These are phyloP conservation scores for Diaporthe citriasiana DNA, from an alignment of 2,329 filamentous ascomycete genomes.

Conservation along the genomic window DNA sequence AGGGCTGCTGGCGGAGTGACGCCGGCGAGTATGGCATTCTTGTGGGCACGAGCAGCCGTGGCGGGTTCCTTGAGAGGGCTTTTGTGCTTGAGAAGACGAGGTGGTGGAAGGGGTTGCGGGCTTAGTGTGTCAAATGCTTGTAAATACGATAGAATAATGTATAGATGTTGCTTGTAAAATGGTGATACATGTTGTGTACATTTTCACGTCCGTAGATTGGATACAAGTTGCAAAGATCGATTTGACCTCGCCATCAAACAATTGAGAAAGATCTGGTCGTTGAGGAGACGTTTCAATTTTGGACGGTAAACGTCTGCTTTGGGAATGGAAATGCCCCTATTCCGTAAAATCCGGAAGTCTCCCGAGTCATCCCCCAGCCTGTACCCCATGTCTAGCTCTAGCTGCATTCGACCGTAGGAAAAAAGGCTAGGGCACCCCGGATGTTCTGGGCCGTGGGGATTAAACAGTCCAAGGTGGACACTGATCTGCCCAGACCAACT, in stretches of 20 bases:
- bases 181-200: not conserved
- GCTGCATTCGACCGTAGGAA: constrained; percentile 5
- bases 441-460: constrained; percentile 26
- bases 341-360: constrained; percentile 25
- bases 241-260: not conserved
- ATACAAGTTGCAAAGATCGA: not conserved
- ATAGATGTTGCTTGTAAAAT: not conserved
- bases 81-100: constrained; percentile 9
- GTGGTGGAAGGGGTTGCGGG: constrained; percentile 18
- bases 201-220: not conserved
- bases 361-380: constrained; percentile 27
- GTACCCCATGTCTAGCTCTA: constrained; percentile 28
- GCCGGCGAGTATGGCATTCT: constrained; percentile 55
- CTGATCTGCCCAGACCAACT: not conserved
- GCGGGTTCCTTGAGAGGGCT: not conserved
- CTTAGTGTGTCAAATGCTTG: not conserved
- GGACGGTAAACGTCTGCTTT: constrained; percentile 4
- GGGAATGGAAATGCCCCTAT: constrained; percentile 26
- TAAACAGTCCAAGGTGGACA: not conserved
- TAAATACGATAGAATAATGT: not conserved
- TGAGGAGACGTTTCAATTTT: not conserved
- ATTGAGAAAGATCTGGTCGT: not conserved
- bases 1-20: constrained; percentile 56
- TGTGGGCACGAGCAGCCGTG: constrained; percentile 52
- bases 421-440: constrained; percentile 24